Evolutionary conservation across 345 rosid species (phyloP).

Genomic region (Ceriops zippeliana): DNA sequence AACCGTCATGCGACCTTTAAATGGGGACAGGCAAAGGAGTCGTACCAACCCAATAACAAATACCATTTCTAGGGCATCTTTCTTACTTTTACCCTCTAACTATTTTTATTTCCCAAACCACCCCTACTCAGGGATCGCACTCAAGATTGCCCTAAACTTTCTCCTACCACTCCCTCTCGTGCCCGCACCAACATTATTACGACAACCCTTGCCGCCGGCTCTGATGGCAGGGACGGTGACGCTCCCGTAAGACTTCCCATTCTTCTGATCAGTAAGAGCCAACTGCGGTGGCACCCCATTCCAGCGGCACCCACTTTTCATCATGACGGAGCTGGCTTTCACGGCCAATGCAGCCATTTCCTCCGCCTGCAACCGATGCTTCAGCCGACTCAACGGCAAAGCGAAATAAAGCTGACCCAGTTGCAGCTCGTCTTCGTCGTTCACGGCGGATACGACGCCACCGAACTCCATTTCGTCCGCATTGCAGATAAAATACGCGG

Average conservation of each 20-base stretch:
- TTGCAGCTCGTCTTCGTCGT: conserved; percentile 69
- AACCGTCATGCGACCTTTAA: conserved; percentile 39
- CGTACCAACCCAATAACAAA: no score
- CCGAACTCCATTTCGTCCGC: conserved; percentile 96
- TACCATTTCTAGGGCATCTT: no score
- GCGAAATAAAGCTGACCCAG: conserved; percentile 89
- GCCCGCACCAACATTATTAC: conserved; percentile 25
- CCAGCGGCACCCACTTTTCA: conserved; percentile 45
- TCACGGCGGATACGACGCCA: conserved; percentile 56
- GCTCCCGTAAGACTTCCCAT: conserved; percentile 17
- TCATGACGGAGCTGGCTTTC: conserved; percentile 84
- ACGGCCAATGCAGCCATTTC: conserved; percentile 99
- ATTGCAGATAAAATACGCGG: conserved; percentile 73
- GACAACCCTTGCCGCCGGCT: conserved; percentile 22
- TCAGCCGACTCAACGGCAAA: conserved; percentile 59
- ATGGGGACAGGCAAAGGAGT: conserved; percentile 5
- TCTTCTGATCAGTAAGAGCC: conserved; percentile 21
- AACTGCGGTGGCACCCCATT: conserved; percentile 29
- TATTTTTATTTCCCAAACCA: conserved; percentile 17
- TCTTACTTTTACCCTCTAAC: conserved; percentile 21
- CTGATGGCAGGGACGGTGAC: not conserved
- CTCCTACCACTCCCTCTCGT: conserved; percentile 24
- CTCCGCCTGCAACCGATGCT: conserved; percentile 61
- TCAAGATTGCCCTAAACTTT: conserved; percentile 52
- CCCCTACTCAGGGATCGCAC: conserved; percentile 69